Conservation (phyloP, 2,329 filamentous ascomycete species). For the Neofusicoccum sp. region DNA sequence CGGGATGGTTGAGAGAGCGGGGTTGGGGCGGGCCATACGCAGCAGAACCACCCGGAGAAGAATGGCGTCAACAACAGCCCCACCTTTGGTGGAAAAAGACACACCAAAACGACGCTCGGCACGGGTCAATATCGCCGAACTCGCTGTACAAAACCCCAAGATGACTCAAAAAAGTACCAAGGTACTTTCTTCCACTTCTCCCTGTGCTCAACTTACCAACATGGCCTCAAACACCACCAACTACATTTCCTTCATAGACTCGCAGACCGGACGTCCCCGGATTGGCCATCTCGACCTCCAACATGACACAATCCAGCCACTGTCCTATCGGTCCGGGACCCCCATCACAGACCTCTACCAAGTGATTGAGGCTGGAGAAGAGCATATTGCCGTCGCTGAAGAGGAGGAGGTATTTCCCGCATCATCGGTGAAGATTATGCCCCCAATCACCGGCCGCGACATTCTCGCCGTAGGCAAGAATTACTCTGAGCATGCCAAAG, state of each 20-base stretch:
- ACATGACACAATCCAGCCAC: conserved; percentile 44
- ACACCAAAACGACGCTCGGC: neutral
- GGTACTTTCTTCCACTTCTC: neutral
- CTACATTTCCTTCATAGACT: neutral
- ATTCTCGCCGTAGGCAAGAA: conserved; percentile 62
- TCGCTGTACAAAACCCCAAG: neutral
- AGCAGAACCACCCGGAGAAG: neutral
- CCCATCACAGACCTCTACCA: conserved; percentile 53
- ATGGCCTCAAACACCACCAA: neutral
- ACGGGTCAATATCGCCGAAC: conserved; percentile 1
- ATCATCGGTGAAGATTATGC: conserved; percentile 46
- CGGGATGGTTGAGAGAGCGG: too few species aligned
- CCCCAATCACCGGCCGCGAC: conserved; percentile 54
- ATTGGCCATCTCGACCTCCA: conserved; percentile 48
- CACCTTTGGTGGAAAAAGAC: neutral
- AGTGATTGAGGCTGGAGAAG: conserved; percentile 52
- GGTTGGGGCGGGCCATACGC: neutral
- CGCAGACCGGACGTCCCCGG: conserved; percentile 24
- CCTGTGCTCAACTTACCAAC: neutral
- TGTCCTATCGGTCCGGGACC: conserved; percentile 52
- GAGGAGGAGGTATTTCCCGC: conserved; percentile 29
- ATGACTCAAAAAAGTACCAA: neutral
- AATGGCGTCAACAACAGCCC: conserved; percentile 2
- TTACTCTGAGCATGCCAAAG: conserved; percentile 59
- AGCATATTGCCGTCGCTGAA: conserved; percentile 32